phyloP scores from a whole-genome alignment of 257 asterid species.

The Catharanthus roseus region DNA sequence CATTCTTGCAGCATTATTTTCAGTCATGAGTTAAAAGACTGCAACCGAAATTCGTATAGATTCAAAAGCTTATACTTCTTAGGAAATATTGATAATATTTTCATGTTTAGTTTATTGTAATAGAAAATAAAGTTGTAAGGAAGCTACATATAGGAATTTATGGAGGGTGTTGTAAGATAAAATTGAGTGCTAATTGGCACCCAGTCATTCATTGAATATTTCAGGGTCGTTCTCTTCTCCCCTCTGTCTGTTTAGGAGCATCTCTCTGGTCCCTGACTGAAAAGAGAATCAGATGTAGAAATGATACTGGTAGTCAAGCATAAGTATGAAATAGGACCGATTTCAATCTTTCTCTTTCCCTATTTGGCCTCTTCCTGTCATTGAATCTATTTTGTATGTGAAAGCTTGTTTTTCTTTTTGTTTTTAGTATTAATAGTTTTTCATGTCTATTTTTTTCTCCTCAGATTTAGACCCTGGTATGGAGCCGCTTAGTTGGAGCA shows the following conservation, averaged over 20 bases:
- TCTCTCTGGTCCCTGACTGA: background rate
- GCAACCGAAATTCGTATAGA: background rate
- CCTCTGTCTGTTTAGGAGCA: background rate
- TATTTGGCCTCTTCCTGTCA: background rate
- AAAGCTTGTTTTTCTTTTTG: background rate
- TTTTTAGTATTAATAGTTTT: background rate
- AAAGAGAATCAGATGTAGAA: background rate
- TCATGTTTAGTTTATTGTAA: background rate
- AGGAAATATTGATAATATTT: background rate
- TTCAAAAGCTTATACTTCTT: background rate
- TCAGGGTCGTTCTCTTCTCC: background rate
- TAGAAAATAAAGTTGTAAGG: background rate
- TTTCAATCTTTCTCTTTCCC: background rate
- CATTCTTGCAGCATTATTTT: background rate
- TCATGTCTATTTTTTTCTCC: constrained; percentile 8
- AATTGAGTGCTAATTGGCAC: background rate
- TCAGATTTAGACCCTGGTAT: constrained; percentile 43
- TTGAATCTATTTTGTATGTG: background rate
- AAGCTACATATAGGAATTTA: background rate
- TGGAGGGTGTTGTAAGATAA: background rate
- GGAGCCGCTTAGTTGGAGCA: constrained; percentile 69
- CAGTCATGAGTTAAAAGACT: background rate
- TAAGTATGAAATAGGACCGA: background rate
- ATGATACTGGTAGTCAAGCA: background rate
- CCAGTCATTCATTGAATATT: background rate